Evolutionary conservation across 1,284 basidiomycete species (phyloP).

Genomic region (Pseudozyma hubeiensis): DNA sequence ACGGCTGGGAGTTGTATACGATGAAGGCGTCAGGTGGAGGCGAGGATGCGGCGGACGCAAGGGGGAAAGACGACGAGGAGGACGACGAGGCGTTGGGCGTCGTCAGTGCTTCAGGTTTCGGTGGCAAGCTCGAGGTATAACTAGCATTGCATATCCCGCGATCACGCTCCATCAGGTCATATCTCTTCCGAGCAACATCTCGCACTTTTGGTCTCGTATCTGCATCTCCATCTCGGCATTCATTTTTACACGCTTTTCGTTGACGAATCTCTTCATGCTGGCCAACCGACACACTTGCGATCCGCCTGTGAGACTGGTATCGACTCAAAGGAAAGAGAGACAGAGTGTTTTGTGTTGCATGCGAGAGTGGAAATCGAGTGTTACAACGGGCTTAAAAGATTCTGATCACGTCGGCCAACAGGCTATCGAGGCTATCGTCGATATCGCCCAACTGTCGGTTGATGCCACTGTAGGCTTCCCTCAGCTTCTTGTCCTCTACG

Average conservation of each 20-base stretch:
- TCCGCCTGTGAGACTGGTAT: too few relatives aligned
- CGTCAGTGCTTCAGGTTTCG: constrained; percentile 34
- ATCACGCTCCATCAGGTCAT: not conserved
- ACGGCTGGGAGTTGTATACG: constrained; percentile 54
- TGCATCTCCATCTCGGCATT: too few relatives aligned
- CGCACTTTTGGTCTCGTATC: too few relatives aligned
- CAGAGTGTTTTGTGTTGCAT: too few relatives aligned
- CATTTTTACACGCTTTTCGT: too few relatives aligned
- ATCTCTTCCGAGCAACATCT: not conserved
- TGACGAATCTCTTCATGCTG: too few relatives aligned
- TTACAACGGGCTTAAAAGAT: constrained; percentile 16
- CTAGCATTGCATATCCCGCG: not conserved
- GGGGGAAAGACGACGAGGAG: not conserved
- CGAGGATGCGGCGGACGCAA: not conserved
- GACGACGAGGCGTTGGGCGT: constrained; percentile 35
- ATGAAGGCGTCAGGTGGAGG: not conserved
- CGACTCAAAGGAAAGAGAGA: too few relatives aligned
- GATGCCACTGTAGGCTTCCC: constrained; percentile 43
- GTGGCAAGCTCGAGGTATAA: constrained; percentile 16
- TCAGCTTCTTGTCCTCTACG: constrained; percentile 32
- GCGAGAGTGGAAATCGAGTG: too few relatives aligned
- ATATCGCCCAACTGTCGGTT: constrained; percentile 36
- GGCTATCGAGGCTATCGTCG: constrained; percentile 37
- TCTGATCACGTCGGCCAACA: constrained; percentile 44
- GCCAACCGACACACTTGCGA: too few relatives aligned